A percentile compares a stretch with the other conserved stretches of the same genome.
Conservation (phyloP, 345 rosid species). For the Hirschfeldia incana region DNA sequence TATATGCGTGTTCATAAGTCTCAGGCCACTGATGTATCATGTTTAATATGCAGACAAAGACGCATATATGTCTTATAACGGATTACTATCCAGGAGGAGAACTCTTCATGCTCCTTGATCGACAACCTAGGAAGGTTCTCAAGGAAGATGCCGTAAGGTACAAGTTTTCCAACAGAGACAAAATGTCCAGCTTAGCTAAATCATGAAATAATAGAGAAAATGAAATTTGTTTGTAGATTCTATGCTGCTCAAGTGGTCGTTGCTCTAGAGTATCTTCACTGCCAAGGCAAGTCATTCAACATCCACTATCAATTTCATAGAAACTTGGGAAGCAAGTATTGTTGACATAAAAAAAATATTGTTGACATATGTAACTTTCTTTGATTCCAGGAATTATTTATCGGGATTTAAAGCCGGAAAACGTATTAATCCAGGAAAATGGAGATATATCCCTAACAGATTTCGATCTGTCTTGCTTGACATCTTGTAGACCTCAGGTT, state of each 20-base stretch:
- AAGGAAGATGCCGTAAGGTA: slow-evolving; percentile 95
- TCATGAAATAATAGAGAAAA: neutral
- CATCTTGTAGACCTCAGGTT: slow-evolving; percentile 94
- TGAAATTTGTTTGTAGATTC: slow-evolving; percentile 53
- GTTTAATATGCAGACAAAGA: slow-evolving; percentile 68
- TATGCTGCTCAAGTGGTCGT: slow-evolving; percentile 86
- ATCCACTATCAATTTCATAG: neutral
- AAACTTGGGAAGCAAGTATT: slow-evolving; percentile 1
- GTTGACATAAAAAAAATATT: neutral
- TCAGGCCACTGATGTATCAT: slow-evolving; percentile 14
- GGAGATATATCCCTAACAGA: slow-evolving; percentile 87
- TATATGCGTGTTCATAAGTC: neutral
- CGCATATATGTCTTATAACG: slow-evolving; percentile 91
- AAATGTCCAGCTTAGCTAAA: neutral
- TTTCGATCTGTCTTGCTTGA: slow-evolving; percentile 91
- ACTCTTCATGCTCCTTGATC: slow-evolving; percentile 83
- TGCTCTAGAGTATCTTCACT: slow-evolving; percentile 95
- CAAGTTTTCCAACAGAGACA: neutral
- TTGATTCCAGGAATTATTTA: slow-evolving; percentile 70
- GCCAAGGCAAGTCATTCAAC: slow-evolving; percentile 61
- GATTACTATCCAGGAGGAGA: slow-evolving; percentile 97
- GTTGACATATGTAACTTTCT: neutral
- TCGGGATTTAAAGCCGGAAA: slow-evolving; percentile 93
- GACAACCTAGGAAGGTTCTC: slow-evolving; percentile 80
- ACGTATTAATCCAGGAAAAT: slow-evolving; percentile 67